Base-by-base conservation (phyloP, 331 rosid genomes). In the Prunus yedoensis region DNA sequence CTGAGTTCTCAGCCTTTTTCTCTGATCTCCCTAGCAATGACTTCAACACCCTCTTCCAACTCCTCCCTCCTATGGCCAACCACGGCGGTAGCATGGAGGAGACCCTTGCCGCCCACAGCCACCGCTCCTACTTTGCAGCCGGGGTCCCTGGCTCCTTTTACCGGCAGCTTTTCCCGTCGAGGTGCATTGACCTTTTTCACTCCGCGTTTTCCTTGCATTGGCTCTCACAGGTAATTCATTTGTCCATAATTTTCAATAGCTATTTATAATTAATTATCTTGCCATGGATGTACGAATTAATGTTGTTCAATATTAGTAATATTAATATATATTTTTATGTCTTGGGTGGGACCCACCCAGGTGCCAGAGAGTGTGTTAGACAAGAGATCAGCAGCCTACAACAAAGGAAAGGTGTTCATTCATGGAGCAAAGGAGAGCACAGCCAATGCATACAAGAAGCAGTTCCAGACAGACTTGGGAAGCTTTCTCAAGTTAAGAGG, bases 151-250 rank as follows among this genome's bases (percentile, higher is more conserved):
- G 97, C 5, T 95, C 99, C 1, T 95, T 95, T 81, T 90, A 95
- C 77, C 83, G 89, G 78, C 78, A 97, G 17, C 97, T 95, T 35
- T 92, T 92, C 71, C 99, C 97, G 75, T 85, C 90, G 0, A 88
- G 81, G 74, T 92, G 97, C 21, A 88, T 95, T 71, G 83, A 95
- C 77, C 83, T 95, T 70, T 92, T 95, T 47, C 91, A 95, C 88
- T 95, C 99, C 0, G 97, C 97, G 10, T 95, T 95, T 59, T 92
- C 97, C 77, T 83, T 95, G 88, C 99, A 95, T 76, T 95, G 99
- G 99, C 83, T 95, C 78, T 95, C 99, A 53, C 93, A 92, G 99
- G 97, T 95, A 32, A 66, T 43, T 66, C 11, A 2, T 51, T 23
- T 32, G 5, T 32, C 35, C 35, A 32, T 32, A 32, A 32, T 32